Percentiles rank a stretch among this genome's conserved stretches.
Evolutionary conservation across 768 basidiomycete species (phyloP).

Genomic region (Agrocybe pediades): DNA sequence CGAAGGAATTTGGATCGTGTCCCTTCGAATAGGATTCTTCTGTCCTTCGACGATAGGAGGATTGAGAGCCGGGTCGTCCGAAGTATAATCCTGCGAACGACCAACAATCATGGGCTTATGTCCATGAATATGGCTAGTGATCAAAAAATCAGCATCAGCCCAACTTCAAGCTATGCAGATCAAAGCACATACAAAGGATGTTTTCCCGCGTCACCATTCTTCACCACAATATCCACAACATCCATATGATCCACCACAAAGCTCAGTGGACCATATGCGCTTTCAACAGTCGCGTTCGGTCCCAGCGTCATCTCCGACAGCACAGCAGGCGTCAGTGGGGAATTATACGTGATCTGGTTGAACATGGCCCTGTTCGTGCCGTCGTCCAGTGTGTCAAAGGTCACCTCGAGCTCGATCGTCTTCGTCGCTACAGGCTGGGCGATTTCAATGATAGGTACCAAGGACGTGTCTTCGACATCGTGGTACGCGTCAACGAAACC

Average conservation of each 20-base stretch:
- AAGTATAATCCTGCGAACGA: slow-evolving; percentile 69
- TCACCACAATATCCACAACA: slow-evolving; percentile 75
- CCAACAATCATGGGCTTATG: slow-evolving; percentile 84
- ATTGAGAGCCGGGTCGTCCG: slow-evolving; percentile 75
- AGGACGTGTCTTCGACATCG: slow-evolving; percentile 63
- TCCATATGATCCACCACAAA: slow-evolving; percentile 77
- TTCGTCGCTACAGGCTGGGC: slow-evolving; percentile 53
- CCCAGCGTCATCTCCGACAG: slow-evolving; percentile 81
- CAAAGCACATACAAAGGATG: slow-evolving; percentile 77
- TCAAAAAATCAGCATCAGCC: background rate
- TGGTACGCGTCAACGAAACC: slow-evolving; percentile 58
- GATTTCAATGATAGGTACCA: slow-evolving; percentile 62
- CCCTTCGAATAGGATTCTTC: slow-evolving; percentile 88
- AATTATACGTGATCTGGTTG: slow-evolving; percentile 68
- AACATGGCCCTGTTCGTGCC: slow-evolving; percentile 86
- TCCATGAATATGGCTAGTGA: slow-evolving; percentile 82
- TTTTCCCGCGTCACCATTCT: slow-evolving; percentile 70
- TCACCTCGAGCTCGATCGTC: slow-evolving; percentile 69
- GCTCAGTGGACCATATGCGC: slow-evolving; percentile 79
- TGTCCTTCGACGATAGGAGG: slow-evolving; percentile 80
- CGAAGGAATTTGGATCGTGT: slow-evolving; percentile 80
- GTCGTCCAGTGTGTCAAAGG: slow-evolving; percentile 84
- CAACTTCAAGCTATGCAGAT: background rate
- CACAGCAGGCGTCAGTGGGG: slow-evolving; percentile 72
- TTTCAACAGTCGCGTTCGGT: slow-evolving; percentile 59